Conservation (phyloP, 208 protist genomes). For the Phytomonas sp. region DNA sequence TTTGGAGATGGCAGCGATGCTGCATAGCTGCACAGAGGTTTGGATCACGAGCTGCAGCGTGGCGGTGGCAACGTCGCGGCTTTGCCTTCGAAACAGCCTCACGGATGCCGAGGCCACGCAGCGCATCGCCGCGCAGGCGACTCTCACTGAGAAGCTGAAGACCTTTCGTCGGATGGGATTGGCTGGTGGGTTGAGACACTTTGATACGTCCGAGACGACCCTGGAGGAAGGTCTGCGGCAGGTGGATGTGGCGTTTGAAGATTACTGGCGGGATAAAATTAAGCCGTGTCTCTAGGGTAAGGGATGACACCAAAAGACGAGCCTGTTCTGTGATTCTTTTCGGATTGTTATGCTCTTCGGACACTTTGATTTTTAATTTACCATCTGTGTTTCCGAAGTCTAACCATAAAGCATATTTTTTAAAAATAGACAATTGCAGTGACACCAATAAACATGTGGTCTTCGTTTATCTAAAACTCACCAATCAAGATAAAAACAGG, state of each 20-base stretch:
- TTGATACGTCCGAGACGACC: constrained; percentile 48
- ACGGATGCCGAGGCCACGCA: constrained; percentile 25
- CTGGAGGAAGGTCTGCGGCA: constrained; percentile 36
- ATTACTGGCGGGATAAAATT: constrained; percentile 39
- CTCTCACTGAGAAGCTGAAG: constrained; percentile 19
- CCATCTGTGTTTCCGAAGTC: background rate
- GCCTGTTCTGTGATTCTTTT: background rate
- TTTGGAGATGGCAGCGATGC: constrained; percentile 30
- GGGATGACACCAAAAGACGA: background rate
- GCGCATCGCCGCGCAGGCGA: constrained; percentile 39
- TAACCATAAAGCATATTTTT: background rate
- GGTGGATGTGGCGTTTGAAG: constrained; percentile 31
- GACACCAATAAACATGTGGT: background rate
- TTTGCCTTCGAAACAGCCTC: constrained; percentile 39
- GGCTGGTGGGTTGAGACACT: constrained; percentile 25
- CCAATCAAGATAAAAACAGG: background rate
- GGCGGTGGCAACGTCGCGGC: constrained; percentile 28
- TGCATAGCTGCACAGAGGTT: constrained; percentile 38
- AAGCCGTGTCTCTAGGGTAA: constrained; percentile 9
- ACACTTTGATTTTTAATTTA: background rate
- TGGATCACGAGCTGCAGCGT: constrained; percentile 61
- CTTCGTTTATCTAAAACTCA: background rate
- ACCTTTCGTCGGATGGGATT: constrained; percentile 21
- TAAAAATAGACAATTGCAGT: background rate
- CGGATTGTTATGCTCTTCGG: background rate